Evolutionary conservation across 2,329 filamentous ascomycete species (phyloP), one percentile per base, ranked within the genome.

Genomic region (Diaporthe ampelina): DNA sequence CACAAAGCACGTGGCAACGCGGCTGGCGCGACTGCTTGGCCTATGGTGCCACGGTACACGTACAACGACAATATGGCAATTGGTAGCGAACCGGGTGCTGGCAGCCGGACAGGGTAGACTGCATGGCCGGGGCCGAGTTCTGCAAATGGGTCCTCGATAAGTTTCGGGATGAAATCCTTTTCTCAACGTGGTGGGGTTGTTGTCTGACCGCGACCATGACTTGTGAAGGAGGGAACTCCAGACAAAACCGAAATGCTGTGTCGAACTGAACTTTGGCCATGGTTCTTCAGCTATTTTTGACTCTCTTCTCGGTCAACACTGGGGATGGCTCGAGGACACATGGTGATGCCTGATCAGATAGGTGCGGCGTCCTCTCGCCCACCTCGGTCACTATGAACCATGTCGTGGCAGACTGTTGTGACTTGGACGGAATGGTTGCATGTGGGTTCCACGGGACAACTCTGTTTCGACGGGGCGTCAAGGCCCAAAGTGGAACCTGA

Each of bases 1-100:
- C 63, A 52, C 63, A 21, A 50, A 40, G 63, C 63, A 68, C 63
- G 45, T 68, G 63, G 63, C 63, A 68, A 26, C 48, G 63, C 63
- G 63, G 48, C 63, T 68, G 63, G 32, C 48, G 48, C 48, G 48
- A 68, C 32, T 68, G 21, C 32, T 40, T 26, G 32, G 21, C 45
- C 45, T 68, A 32, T 32, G 32, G 63, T 40, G 48, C 48, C 63
- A 54, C 29, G 63, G 45, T 21, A 45, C 15, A 48, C 43, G 45
- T 67, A 37, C 45, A 52, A 67, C 63, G 15, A 52, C 45, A 45
- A 67, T n/a, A 37, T 45, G 61, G 43, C 43, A 37, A 32, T 17
- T 50, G 45, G 63, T 52, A 67, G 63, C 63, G 45, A 68, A 48
- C 29, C 29, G 26, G 59, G 43, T 45, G 19, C 59, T 63, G 40